phyloP scores from a whole-genome alignment of 208 protist species.

The Trypanosoma melophagium region DNA sequence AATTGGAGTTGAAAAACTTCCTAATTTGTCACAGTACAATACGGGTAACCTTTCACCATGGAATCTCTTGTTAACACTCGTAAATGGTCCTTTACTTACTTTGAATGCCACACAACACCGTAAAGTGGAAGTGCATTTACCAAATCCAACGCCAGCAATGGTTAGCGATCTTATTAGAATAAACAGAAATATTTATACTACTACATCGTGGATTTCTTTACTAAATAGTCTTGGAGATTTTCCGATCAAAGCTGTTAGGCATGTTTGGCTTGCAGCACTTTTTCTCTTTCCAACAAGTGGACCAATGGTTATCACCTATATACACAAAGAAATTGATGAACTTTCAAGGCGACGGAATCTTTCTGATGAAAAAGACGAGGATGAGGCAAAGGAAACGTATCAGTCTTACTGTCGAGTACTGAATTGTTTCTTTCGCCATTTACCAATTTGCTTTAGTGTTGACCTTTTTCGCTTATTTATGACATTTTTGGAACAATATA shows the following conservation, averaged over 20 bases:
- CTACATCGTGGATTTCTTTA: constrained; percentile 63
- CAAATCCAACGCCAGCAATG: constrained; percentile 64
- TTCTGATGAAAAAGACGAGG: constrained; percentile 52
- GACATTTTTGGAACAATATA: constrained; percentile 56
- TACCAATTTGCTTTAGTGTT: constrained; percentile 66
- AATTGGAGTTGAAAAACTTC: constrained; percentile 54
- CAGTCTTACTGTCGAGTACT: constrained; percentile 63
- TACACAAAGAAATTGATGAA: constrained; percentile 59
- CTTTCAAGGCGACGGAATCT: constrained; percentile 36
- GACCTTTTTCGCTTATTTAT: constrained; percentile 80
- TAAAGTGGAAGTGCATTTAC: constrained; percentile 38
- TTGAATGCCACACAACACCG: constrained; percentile 29
- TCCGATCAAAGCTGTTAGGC: constrained; percentile 62
- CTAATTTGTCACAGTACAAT: constrained; percentile 42
- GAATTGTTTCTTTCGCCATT: constrained; percentile 80
- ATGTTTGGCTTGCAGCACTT: constrained; percentile 67
- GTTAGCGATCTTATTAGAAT: constrained; percentile 40
- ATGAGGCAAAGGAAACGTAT: constrained; percentile 62
- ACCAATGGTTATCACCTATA: constrained; percentile 50
- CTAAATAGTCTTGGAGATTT: constrained; percentile 60
- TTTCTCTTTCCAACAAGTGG: constrained; percentile 75
- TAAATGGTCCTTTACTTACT: constrained; percentile 32
- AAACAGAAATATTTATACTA: constrained; percentile 58
- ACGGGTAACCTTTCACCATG: constrained; percentile 67
- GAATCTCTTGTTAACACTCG: constrained; percentile 67